Conservation (phyloP, 305 asterid genomes). For the Fraxinus angustifolia region DNA sequence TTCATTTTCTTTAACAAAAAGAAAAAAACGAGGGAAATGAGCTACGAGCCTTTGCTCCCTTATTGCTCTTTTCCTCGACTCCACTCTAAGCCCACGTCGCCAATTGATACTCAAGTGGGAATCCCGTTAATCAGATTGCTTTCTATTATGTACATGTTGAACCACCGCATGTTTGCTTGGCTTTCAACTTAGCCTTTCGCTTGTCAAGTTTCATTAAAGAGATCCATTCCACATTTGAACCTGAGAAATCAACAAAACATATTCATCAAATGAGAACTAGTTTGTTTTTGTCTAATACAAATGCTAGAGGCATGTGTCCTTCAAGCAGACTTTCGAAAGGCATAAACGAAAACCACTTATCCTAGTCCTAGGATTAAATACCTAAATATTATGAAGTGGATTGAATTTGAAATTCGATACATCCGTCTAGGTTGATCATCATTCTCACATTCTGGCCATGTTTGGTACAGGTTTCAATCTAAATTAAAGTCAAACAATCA, state of each 20-base stretch:
- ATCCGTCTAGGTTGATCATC: neutral
- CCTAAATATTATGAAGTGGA: neutral
- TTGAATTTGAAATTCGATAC: neutral
- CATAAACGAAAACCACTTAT: neutral
- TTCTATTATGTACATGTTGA: slow-evolving; percentile 21
- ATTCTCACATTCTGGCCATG: neutral
- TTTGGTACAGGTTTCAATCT: no score
- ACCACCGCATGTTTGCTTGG: neutral
- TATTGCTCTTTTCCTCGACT: slow-evolving; percentile 19
- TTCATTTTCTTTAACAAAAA: neutral
- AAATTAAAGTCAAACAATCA: no score
- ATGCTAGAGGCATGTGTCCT: neutral
- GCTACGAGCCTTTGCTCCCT: slow-evolving; percentile 36
- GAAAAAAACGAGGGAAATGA: neutral
- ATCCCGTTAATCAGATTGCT: neutral
- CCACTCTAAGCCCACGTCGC: slow-evolving; percentile 41
- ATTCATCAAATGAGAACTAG: slow-evolving; percentile 4
- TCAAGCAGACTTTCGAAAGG: neutral
- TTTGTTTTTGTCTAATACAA: neutral
- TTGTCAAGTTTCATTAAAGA: slow-evolving; percentile 1
- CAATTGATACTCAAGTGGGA: neutral
- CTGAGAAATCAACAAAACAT: slow-evolving; percentile 15
- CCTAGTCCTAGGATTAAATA: neutral
- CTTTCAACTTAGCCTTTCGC: neutral
- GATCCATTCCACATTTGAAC: slow-evolving; percentile 19